Conservation (phyloP, 2,329 filamentous ascomycete genomes). For the Chrysoporthe cubensis region DNA sequence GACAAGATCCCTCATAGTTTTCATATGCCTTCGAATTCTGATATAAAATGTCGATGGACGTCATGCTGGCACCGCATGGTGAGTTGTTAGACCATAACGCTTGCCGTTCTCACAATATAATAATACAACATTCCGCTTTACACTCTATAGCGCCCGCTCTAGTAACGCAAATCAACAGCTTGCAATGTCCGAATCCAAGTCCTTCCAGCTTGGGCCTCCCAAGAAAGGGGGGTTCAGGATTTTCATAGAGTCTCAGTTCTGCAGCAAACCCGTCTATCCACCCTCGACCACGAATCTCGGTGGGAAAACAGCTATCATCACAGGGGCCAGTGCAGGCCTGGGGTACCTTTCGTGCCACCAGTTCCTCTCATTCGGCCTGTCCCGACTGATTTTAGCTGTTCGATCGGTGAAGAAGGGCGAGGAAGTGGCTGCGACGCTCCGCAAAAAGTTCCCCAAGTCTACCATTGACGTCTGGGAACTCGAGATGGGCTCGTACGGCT, state of each 20-base stretch:
- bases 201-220: neutral
- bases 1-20: neutral
- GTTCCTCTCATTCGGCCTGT: slow-evolving; percentile 38
- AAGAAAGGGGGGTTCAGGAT: neutral
- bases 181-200: neutral
- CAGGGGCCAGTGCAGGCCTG: neutral
- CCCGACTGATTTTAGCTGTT: slow-evolving; percentile 51
- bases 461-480: slow-evolving; percentile 43
- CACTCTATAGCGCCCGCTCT: neutral
- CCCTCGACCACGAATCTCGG: neutral
- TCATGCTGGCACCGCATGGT: neutral
- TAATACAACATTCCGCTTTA: neutral
- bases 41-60: neutral
- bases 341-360: neutral
- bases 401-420: slow-evolving; percentile 49
- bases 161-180: too few relatives aligned
- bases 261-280: neutral
- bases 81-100: neutral
- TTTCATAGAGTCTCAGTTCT: neutral
- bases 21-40: neutral
- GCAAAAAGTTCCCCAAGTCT: slow-evolving; percentile 30
- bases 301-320: slow-evolving; percentile 1
- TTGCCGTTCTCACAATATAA: neutral
- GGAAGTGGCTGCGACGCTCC: slow-evolving; percentile 41
- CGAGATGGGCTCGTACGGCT: slow-evolving; percentile 43